Evolutionary conservation across 129 eudicot genomes (phyloP), one percentile per base, ranked within the genome.

Genomic region (Pulicaria dysenterica): DNA sequence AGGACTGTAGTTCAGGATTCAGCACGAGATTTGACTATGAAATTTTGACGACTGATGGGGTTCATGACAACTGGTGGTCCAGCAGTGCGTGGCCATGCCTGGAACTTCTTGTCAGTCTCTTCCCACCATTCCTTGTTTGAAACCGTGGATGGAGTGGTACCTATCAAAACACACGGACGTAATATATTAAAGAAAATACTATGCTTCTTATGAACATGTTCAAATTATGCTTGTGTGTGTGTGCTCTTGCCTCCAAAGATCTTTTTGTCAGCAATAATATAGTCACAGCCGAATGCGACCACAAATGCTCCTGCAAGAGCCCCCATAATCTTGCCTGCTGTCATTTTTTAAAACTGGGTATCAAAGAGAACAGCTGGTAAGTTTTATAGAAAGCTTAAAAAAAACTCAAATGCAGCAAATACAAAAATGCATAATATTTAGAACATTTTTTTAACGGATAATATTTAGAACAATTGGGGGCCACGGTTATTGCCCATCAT

Each of bases 11-110:
- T 78, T 78, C 61, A 78, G 3, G 68, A 83, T n/a, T 89, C 87
- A n/a, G 66, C 73, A 6, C 64, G 67, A 75, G 83, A 59, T 64
- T 89, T 92, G 79, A 89, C 88, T n/a, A 92, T 87, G 82, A 76
- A 89, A 73, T 89, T 92, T 61, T 89, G 96, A 72, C 96, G 91
- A 75, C 89, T 89, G 86, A 92, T 87, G 51, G 98, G 96, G 82
- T 90, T 90, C 95, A 93, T 90, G 51, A 93, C 93, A 24, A 93
- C 98, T 0, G 98, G 96, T 39, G 96, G 97, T 41, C 98, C 96
- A 6, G 93, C 97, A 46, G 98, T 90, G 4, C 97, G 89, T 39
- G 97, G 98, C 97, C 98, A 94, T 64, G 98, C 97, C 83, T 88
- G 93, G 67, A 90, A 82, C 70, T 84, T 94, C 70, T 90, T 94